Conservation (phyloP, 208 protist species). For the Leptomonas seymouri region DNA sequence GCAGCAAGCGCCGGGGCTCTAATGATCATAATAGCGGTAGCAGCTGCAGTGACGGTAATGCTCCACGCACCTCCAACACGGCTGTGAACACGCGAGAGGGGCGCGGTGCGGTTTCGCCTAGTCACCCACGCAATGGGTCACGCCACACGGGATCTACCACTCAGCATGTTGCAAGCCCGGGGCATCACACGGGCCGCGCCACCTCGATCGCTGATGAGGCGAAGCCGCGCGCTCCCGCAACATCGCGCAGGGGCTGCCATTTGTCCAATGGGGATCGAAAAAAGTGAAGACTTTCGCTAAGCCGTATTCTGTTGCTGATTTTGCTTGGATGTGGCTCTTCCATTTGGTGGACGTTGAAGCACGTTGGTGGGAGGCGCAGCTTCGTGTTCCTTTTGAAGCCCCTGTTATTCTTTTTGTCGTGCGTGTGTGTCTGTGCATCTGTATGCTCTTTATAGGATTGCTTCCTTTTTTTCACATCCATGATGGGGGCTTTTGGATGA, state of each 20-base stretch:
- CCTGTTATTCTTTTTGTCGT: too few relatives aligned
- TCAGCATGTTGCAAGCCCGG: conserved; percentile 5
- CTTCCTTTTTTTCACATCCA: too few relatives aligned
- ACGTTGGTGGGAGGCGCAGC: too few relatives aligned
- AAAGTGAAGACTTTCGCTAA: background rate
- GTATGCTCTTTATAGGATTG: too few relatives aligned
- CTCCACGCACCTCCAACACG: conserved; percentile 10
- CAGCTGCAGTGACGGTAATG: background rate
- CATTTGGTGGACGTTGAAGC: too few relatives aligned
- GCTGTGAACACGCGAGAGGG: background rate
- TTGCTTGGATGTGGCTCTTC: background rate
- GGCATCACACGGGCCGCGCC: conserved; percentile 25
- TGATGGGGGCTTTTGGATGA: too few relatives aligned
- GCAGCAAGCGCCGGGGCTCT: conserved; percentile 4
- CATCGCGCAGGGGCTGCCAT: conserved; percentile 4
- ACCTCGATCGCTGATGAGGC: conserved; percentile 9
- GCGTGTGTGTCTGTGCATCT: too few relatives aligned
- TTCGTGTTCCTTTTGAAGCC: too few relatives aligned
- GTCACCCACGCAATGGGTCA: conserved; percentile 10
- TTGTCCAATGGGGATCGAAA: conserved; percentile 1
- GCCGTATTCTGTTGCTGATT: conserved; percentile 1
- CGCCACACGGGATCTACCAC: conserved; percentile 15
- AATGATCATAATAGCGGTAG: background rate
- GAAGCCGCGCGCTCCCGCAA: conserved; percentile 9
- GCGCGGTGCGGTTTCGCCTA: conserved; percentile 4